Conservation (phyloP, 257 asterid species). For the Rhazya stricta region DNA sequence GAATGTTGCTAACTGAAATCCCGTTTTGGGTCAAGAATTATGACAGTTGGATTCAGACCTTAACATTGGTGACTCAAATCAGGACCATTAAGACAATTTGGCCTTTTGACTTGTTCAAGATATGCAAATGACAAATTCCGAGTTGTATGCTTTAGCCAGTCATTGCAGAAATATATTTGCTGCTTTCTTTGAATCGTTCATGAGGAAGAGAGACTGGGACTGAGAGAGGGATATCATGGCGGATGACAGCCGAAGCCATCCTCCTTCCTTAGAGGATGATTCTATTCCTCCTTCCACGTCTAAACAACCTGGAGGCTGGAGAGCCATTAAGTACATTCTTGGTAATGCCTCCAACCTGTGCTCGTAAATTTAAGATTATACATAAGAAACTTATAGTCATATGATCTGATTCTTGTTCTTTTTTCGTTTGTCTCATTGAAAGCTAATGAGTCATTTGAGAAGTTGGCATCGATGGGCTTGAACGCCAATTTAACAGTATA, state of each 20-base stretch:
- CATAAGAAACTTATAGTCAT: not conserved
- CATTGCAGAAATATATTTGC: not conserved
- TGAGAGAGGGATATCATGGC: conserved; percentile 5
- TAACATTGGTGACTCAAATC: not conserved
- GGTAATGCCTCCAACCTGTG: conserved; percentile 29
- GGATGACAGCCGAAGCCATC: conserved; percentile 6
- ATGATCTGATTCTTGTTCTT: not conserved
- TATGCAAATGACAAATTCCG: not conserved
- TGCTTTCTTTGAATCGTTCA: not conserved
- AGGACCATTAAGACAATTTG: not conserved
- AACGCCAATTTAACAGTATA: conserved; percentile 58
- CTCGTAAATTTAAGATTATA: not conserved
- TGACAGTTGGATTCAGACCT: not conserved
- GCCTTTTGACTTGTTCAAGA: not conserved
- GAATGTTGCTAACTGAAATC: not conserved
- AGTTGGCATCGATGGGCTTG: conserved; percentile 78
- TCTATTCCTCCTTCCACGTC: conserved; percentile 23
- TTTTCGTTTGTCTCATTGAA: not conserved
- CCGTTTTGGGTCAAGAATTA: not conserved
- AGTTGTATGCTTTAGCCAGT: not conserved
- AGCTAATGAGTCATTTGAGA: conserved; percentile 89
- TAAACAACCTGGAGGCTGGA: conserved; percentile 56
- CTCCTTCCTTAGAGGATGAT: conserved; percentile 16
- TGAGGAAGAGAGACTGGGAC: not conserved
- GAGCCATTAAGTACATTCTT: conserved; percentile 65